phyloP scores from a whole-genome alignment of 768 basidiomycete genomes.

The Phanerochaete carnosa region DNA sequence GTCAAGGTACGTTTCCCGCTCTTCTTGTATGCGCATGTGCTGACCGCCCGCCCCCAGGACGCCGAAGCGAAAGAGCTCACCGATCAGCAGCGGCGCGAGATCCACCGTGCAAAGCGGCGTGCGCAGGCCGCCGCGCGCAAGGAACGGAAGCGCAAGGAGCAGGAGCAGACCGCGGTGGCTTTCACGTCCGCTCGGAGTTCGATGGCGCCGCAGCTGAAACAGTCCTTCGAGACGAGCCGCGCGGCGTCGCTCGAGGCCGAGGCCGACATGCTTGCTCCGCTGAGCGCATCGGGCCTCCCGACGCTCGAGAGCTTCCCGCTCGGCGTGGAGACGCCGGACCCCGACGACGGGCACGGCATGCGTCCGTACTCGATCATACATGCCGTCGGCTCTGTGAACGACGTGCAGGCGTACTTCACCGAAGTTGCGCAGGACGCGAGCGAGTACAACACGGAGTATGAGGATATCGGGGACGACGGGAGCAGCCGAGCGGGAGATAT shows the following conservation, averaged over 20 bases:
- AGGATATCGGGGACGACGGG: constrained; percentile 20
- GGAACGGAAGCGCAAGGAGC: constrained; percentile 1
- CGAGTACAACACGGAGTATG: constrained; percentile 54
- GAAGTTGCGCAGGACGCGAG: constrained; percentile 34
- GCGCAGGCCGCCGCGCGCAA: constrained; percentile 22
- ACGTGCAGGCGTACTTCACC: constrained; percentile 32
- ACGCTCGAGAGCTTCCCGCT: not conserved
- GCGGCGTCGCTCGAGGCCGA: constrained; percentile 1
- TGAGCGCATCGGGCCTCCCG: constrained; percentile 2
- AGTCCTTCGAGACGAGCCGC: not conserved
- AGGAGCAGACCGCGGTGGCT: not conserved
- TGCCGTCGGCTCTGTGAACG: constrained; percentile 47
- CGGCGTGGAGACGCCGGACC: not conserved
- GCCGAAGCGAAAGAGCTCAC: not conserved
- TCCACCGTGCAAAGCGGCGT: constrained; percentile 20
- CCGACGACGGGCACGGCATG: constrained; percentile 3
- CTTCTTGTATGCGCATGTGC: not conserved
- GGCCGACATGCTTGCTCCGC: not conserved
- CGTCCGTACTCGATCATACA: constrained; percentile 47
- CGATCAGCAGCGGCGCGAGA: constrained; percentile 15
- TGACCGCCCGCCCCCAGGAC: not conserved
- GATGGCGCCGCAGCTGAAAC: not conserved
- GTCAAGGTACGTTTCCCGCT: constrained; percentile 17
- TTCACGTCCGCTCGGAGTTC: not conserved
- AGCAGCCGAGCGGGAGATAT: constrained; percentile 7